Conservation (phyloP, 768 basidiomycete genomes). For the Naematelia aurantialba region DNA sequence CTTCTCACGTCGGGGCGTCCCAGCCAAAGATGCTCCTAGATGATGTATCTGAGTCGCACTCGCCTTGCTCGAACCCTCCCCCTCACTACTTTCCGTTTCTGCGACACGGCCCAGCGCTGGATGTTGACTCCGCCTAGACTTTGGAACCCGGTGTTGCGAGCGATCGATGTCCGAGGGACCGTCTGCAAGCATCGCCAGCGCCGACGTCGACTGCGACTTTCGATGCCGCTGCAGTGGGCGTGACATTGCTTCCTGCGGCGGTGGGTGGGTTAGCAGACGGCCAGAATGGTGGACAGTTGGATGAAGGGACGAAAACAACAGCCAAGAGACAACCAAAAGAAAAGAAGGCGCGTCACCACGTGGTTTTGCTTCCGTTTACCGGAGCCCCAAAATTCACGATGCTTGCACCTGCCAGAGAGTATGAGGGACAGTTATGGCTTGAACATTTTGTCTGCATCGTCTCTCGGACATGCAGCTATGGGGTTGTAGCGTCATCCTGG, state of each 20-base stretch:
- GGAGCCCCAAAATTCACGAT: too few species aligned
- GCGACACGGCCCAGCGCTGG: conserved; percentile 5
- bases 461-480: background rate
- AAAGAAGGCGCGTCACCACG: background rate
- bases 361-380: background rate
- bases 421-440: too few species aligned
- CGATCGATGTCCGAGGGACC: background rate
- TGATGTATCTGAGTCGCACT: background rate
- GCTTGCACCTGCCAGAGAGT: too few species aligned
- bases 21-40: background rate
- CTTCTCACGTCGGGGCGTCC: too few species aligned
- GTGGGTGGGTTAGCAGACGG: background rate
- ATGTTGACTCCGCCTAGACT: background rate
- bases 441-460: too few species aligned
- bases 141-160: background rate
- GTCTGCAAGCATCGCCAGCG: conserved; percentile 22
- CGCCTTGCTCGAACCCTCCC: conserved; percentile 1
- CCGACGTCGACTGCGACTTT: conserved; percentile 39
- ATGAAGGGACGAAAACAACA: background rate
- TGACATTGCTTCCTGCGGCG: too few species aligned
- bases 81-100: conserved; percentile 2
- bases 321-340: background rate
- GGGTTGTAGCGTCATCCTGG: background rate
- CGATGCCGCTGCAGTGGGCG: conserved; percentile 22
- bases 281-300: background rate